Conservation (phyloP, 306 rosid species). For the Geum urbanum region DNA sequence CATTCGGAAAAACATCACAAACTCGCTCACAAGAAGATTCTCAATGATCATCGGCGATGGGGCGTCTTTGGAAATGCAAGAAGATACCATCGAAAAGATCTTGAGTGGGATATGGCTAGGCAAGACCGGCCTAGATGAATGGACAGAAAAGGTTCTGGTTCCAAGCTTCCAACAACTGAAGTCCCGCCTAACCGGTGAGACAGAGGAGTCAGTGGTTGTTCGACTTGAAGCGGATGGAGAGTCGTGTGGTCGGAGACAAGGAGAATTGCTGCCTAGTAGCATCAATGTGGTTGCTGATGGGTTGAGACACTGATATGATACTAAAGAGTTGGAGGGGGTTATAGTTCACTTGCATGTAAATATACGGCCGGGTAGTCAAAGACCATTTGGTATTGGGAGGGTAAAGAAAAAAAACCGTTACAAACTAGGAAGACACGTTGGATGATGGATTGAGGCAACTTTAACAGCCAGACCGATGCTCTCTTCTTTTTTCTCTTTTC, state of each 20-base stretch:
- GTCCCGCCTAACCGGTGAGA: slow-evolving; percentile 24
- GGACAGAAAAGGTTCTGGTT: slow-evolving; percentile 65
- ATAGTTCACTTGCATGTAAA: slow-evolving; percentile 48
- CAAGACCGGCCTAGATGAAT: slow-evolving; percentile 60
- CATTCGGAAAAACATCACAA: slow-evolving; percentile 44
- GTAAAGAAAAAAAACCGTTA: slow-evolving; percentile 43
- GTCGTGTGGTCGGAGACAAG: slow-evolving; percentile 36
- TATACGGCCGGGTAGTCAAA: slow-evolving; percentile 43
- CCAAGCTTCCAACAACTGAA: slow-evolving; percentile 72
- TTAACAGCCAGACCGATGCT: slow-evolving; percentile 15
- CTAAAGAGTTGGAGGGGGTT: slow-evolving; percentile 21
- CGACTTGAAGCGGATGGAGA: slow-evolving; percentile 64
- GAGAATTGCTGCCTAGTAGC: slow-evolving; percentile 54
- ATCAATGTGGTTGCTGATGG: slow-evolving; percentile 50
- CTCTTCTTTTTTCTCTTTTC: slow-evolving; percentile 26
- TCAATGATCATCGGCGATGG: slow-evolving; percentile 52
- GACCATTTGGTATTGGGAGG: slow-evolving; percentile 37
- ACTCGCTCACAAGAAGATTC: slow-evolving; percentile 44
- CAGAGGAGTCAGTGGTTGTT: slow-evolving; percentile 38
- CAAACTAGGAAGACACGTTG: slow-evolving; percentile 22
- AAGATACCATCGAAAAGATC: slow-evolving; percentile 71
- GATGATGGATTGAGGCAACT: slow-evolving; percentile 13
- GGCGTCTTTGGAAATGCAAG: slow-evolving; percentile 61
- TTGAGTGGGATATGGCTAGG: slow-evolving; percentile 78
- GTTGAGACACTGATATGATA: background rate